These are phyloP conservation scores for Cystobasidium ongulense DNA, from an alignment of 768 basidiomycete species.

Conservation along the genomic window DNA sequence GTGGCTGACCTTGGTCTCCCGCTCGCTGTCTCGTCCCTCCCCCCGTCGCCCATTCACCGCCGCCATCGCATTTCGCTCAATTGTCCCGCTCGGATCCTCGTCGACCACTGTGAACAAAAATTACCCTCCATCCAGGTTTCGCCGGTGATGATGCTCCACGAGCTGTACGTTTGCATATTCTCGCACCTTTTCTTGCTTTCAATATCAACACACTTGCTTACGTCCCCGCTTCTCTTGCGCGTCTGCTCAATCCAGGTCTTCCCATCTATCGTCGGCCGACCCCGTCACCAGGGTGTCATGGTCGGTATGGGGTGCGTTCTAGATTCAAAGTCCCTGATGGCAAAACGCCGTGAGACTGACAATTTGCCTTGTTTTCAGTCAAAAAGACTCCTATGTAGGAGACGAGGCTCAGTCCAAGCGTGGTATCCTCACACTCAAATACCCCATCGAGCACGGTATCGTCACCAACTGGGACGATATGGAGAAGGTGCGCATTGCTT, in stretches of 20 bases:
- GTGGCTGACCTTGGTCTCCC: slow-evolving; percentile 33
- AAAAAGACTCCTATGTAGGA: slow-evolving; percentile 93
- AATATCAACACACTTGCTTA: not conserved
- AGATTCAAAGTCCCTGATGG: not conserved
- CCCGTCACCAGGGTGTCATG: slow-evolving; percentile 91
- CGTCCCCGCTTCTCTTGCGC: not conserved
- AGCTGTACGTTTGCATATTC: slow-evolving; percentile 58
- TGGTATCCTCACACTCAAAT: slow-evolving; percentile 81
- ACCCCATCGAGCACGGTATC: slow-evolving; percentile 88
- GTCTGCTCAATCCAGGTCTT: slow-evolving; percentile 42
- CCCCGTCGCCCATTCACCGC: not conserved
- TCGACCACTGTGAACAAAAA: not conserved
- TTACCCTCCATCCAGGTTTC: slow-evolving; percentile 39
- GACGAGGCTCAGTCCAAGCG: slow-evolving; percentile 91
- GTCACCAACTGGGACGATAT: slow-evolving; percentile 99
- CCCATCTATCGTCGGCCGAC: slow-evolving; percentile 80
- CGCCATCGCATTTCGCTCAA: slow-evolving; percentile 51
- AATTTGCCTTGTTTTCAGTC: slow-evolving; percentile 39
- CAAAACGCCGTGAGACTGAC: too few species aligned
- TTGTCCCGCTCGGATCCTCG: slow-evolving; percentile 5
- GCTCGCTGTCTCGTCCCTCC: slow-evolving; percentile 34
- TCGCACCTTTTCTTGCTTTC: not conserved
- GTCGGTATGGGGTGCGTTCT: slow-evolving; percentile 67
- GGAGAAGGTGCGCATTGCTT: slow-evolving; percentile 65
- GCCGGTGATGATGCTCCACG: slow-evolving; percentile 79